phyloP scores from a whole-genome alignment of 768 basidiomycete species.

The Leccinum ochraceum region DNA sequence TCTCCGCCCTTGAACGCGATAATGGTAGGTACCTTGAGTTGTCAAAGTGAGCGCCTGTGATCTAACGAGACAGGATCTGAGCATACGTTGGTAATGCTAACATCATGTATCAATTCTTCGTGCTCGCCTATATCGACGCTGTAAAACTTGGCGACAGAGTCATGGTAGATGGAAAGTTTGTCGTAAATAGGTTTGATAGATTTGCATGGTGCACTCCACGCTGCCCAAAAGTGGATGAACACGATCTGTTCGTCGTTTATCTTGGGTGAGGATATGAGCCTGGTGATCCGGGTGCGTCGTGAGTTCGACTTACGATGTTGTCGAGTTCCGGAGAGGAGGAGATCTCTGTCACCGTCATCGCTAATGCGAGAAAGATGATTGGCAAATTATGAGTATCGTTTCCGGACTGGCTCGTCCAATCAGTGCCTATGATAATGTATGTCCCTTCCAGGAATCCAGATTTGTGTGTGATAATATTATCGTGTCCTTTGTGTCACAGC shows the following conservation, averaged over 20 bases:
- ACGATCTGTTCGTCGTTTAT: constrained; percentile 1
- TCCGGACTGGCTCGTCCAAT: too few relatives aligned
- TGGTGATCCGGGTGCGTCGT: too few relatives aligned
- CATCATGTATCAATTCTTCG: constrained; percentile 8
- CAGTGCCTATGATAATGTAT: too few relatives aligned
- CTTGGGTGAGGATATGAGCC: neutral
- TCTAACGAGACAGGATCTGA: too few relatives aligned
- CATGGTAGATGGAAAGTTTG: constrained; percentile 5
- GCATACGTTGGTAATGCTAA: constrained; percentile 1
- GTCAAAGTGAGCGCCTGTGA: neutral
- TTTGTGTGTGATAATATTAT: too few relatives aligned
- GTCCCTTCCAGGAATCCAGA: too few relatives aligned
- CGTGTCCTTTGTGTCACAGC: too few relatives aligned
- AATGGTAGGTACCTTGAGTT: neutral
- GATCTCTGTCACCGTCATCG: constrained; percentile 9
- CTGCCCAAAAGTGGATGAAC: constrained; percentile 16
- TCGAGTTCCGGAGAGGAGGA: constrained; percentile 7
- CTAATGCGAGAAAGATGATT: too few relatives aligned
- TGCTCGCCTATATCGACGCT: constrained; percentile 37
- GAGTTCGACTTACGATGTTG: neutral
- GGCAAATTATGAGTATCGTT: too few relatives aligned
- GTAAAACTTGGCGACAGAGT: constrained; percentile 4
- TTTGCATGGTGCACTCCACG: constrained; percentile 10
- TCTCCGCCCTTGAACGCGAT: neutral
- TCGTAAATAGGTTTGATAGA: constrained; percentile 10